phyloP scores from a whole-genome alignment of 2,329 filamentous ascomycete species.

The Sporothrix pallida region DNA sequence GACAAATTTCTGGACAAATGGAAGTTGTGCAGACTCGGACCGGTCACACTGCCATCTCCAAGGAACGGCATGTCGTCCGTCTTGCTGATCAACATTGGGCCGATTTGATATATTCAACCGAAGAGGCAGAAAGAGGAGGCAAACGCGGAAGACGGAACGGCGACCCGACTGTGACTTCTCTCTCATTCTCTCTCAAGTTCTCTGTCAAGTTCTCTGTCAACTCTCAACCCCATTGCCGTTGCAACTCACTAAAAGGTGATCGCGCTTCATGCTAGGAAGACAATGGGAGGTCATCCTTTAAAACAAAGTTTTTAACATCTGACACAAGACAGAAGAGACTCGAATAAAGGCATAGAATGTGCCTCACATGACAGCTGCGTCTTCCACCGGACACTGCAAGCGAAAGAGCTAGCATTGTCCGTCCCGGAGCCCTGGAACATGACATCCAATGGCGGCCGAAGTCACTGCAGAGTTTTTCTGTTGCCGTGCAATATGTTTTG shows the following conservation, averaged over 20 bases:
- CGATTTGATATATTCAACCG: not conserved
- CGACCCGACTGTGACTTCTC: not conserved
- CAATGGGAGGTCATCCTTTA: not conserved
- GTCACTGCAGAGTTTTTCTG: constrained; percentile 29
- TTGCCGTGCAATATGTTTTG: not conserved
- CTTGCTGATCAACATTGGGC: not conserved
- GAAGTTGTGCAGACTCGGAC: not conserved
- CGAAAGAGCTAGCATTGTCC: not conserved
- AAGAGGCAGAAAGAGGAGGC: not conserved
- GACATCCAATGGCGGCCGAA: constrained; percentile 9
- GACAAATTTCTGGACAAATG: not conserved
- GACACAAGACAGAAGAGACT: not conserved
- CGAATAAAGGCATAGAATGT: not conserved
- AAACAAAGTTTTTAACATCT: not conserved
- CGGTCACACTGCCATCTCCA: not conserved
- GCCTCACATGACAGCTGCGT: constrained; percentile 8
- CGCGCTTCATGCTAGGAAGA: not conserved
- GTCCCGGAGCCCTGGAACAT: not conserved
- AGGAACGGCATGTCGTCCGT: not conserved
- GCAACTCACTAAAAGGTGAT: too few species aligned
- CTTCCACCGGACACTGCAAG: not conserved
- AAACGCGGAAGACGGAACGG: constrained; percentile 13
- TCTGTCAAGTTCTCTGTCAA: not conserved
- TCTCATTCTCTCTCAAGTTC: too few species aligned
- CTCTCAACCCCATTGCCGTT: not conserved